These are phyloP conservation scores for Russula griseocarnosa DNA, from an alignment of 768 basidiomycete genomes.

Conservation along the genomic window DNA sequence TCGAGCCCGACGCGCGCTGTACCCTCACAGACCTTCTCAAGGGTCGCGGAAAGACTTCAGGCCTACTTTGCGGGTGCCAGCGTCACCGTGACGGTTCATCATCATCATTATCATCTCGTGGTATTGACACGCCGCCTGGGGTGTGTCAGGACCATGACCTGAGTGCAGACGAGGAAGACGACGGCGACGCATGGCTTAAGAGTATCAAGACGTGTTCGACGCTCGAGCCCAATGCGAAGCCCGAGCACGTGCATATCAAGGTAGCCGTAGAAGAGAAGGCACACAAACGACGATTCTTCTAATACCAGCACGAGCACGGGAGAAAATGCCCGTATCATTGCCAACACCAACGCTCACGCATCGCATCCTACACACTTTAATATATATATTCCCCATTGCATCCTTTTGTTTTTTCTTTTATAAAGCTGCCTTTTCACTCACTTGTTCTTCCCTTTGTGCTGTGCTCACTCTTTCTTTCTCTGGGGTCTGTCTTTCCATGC, in stretches of 20 bases:
- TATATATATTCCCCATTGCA: slow-evolving; percentile 17
- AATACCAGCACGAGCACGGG: slow-evolving; percentile 23
- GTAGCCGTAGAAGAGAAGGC: slow-evolving; percentile 70
- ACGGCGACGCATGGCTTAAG: slow-evolving; percentile 88
- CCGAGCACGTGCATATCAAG: slow-evolving; percentile 68
- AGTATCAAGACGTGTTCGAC: slow-evolving; percentile 63
- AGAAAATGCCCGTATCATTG: not conserved
- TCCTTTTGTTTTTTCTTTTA: slow-evolving; percentile 1
- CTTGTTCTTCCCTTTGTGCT: not conserved
- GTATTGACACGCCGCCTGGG: slow-evolving; percentile 41
- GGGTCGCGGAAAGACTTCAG: slow-evolving; percentile 69
- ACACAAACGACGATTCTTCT: slow-evolving; percentile 73
- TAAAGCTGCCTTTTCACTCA: not conserved
- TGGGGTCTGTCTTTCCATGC: not conserved
- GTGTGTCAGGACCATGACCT: slow-evolving; percentile 61
- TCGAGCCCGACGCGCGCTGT: slow-evolving; percentile 85
- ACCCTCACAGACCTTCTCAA: slow-evolving; percentile 89
- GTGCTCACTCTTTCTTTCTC: not conserved
- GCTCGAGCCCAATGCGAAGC: slow-evolving; percentile 35
- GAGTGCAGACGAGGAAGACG: slow-evolving; percentile 64
- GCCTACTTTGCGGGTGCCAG: slow-evolving; percentile 77
- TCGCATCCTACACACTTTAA: slow-evolving; percentile 10
- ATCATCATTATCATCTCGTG: slow-evolving; percentile 33
- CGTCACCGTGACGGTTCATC: slow-evolving; percentile 26
- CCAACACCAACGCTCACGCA: slow-evolving; percentile 2